Evolutionary conservation across 768 basidiomycete species (phyloP).

Genomic region (Suillus subluteus): DNA sequence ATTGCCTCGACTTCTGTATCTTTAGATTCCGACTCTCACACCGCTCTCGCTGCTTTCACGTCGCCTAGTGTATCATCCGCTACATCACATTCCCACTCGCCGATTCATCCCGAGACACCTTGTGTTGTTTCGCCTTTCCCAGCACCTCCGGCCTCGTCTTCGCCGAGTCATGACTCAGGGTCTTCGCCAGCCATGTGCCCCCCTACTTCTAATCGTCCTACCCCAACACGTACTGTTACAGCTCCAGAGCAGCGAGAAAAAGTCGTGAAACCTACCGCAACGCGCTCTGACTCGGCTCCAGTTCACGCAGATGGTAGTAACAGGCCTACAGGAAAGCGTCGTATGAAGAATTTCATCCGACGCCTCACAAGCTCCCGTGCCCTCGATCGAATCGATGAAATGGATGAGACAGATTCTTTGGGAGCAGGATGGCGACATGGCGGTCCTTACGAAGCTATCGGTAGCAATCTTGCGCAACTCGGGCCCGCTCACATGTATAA

Average conservation of each 20-base stretch:
- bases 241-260: slow-evolving; percentile 10
- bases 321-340: slow-evolving; percentile 18
- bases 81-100: slow-evolving; percentile 13
- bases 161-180: slow-evolving; percentile 1
- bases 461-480: slow-evolving; percentile 24
- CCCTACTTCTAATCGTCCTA: slow-evolving; percentile 5
- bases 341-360: slow-evolving; percentile 32
- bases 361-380: slow-evolving; percentile 28
- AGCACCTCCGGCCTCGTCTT: background rate
- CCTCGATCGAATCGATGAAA: slow-evolving; percentile 76
- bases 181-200: background rate
- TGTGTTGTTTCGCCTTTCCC: slow-evolving; percentile 1
- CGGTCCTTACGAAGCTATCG: slow-evolving; percentile 74
- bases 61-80: slow-evolving; percentile 20
- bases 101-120: background rate
- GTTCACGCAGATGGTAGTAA: slow-evolving; percentile 11
- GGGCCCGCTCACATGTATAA: slow-evolving; percentile 14
- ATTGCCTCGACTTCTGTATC: slow-evolving; percentile 11
- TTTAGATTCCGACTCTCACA: slow-evolving; percentile 15
- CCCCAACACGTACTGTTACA: background rate
- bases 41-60: slow-evolving; percentile 16
- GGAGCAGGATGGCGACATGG: slow-evolving; percentile 67
- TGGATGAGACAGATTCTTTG: slow-evolving; percentile 76
- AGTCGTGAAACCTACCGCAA: background rate
- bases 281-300: slow-evolving; percentile 7